A percentile compares a stretch with the other conserved stretches of the same genome.
Evolutionary conservation across 129 eudicot species (phyloP).

Genomic region (Chrysanthemum lavandulifolium): DNA sequence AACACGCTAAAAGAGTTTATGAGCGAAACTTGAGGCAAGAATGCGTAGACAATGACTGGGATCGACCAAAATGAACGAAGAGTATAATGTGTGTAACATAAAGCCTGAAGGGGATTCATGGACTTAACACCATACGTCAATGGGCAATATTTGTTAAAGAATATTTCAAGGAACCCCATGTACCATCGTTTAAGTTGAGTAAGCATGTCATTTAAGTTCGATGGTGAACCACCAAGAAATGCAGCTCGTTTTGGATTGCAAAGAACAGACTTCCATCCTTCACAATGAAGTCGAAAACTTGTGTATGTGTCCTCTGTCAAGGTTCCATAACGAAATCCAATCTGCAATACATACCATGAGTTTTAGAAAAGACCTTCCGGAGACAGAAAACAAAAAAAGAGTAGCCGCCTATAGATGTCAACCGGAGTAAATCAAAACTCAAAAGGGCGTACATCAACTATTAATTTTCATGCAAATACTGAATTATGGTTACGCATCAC

Average conservation of each 20-base stretch:
- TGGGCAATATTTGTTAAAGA: slow-evolving; percentile 35
- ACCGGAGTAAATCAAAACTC: no score
- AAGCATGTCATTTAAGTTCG: slow-evolving; percentile 35
- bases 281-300: slow-evolving; percentile 42
- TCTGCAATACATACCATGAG: slow-evolving; percentile 24
- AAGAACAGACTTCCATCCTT: slow-evolving; percentile 48
- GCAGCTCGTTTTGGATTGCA: slow-evolving; percentile 51
- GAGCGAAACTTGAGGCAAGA: slow-evolving; percentile 51
- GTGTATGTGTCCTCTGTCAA: slow-evolving; percentile 48
- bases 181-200: slow-evolving; percentile 61
- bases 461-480: no score
- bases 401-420: no score
- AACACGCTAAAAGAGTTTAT: slow-evolving; percentile 29
- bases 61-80: slow-evolving; percentile 45
- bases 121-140: slow-evolving; percentile 29
- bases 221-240: slow-evolving; percentile 51
- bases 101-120: slow-evolving; percentile 40
- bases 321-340: slow-evolving; percentile 66
- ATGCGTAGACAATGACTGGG: slow-evolving; percentile 44
- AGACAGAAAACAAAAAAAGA: no score
- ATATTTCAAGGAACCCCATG: slow-evolving; percentile 44
- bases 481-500: no score
- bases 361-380: neutral
- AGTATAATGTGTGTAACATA: slow-evolving; percentile 41
- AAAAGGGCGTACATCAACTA: no score